Evolutionary conservation across 495 filamentous ascomycete species (phyloP).

Genomic region (Saxophila tyrrhenica): DNA sequence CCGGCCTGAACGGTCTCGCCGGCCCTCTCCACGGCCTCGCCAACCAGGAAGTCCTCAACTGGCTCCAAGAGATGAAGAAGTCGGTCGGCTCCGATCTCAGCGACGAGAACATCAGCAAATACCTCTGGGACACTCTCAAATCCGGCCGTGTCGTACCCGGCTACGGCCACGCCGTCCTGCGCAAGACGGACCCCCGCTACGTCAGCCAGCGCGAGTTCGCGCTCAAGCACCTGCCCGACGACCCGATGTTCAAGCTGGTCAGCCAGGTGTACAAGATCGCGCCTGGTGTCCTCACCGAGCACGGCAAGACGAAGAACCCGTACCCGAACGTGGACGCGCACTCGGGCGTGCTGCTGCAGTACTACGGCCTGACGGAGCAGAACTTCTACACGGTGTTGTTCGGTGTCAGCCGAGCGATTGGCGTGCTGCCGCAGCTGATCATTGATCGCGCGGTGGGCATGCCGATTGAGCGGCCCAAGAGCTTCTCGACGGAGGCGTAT

Average conservation of each 20-base stretch:
- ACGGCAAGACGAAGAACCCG: constrained; percentile 98
- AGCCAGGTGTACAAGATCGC: constrained; percentile 99
- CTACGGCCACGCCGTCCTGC: constrained; percentile 96
- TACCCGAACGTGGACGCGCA: constrained; percentile 67
- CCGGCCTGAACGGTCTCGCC: constrained; percentile 93
- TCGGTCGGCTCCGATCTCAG: constrained; percentile 83
- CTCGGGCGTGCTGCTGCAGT: constrained; percentile 96
- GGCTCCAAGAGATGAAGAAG: constrained; percentile 99
- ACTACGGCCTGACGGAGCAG: constrained; percentile 96
- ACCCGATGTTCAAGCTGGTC: constrained; percentile 99
- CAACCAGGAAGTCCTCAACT: constrained; percentile 98
- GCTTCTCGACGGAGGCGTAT: constrained; percentile 92
- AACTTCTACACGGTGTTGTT: constrained; percentile 99
- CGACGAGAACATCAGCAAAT: constrained; percentile 90
- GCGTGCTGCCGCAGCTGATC: constrained; percentile 97
- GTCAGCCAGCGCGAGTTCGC: constrained; percentile 94
- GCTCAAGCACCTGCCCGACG: constrained; percentile 78
- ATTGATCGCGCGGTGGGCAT: constrained; percentile 94
- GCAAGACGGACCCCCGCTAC: constrained; percentile 99
- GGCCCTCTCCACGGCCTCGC: constrained; percentile 97
- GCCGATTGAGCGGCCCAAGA: constrained; percentile 84
- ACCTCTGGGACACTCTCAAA: constrained; percentile 96
- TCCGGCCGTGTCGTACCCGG: constrained; percentile 89
- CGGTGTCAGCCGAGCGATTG: constrained; percentile 93
- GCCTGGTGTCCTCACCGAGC: constrained; percentile 91